phyloP scores from a whole-genome alignment of 2,329 filamentous ascomycete species.

The Alternaria infectoria region DNA sequence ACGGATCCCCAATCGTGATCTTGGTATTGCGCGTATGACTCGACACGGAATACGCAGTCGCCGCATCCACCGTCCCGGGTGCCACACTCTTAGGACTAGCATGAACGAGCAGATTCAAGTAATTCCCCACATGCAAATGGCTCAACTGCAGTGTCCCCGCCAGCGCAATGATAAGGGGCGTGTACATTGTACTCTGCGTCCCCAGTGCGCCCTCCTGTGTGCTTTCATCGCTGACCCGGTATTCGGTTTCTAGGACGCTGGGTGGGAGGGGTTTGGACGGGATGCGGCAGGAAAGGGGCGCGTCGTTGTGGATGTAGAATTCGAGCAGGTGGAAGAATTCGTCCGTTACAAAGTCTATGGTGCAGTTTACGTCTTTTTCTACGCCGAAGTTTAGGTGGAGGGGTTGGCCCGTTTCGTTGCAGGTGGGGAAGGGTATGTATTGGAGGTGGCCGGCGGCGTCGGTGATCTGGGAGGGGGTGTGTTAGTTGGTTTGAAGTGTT shows the following conservation, averaged over 20 bases:
- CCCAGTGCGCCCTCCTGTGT: slow-evolving; percentile 46
- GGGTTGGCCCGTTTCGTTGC: slow-evolving; percentile 83
- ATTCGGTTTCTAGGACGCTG: slow-evolving; percentile 40
- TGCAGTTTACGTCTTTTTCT: slow-evolving; percentile 82
- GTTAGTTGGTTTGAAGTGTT: background rate
- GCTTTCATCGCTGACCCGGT: slow-evolving; percentile 48
- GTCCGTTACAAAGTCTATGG: slow-evolving; percentile 76
- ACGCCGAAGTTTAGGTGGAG: slow-evolving; percentile 87
- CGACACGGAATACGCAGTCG: slow-evolving; percentile 83
- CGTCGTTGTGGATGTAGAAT: slow-evolving; percentile 98
- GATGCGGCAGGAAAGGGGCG: slow-evolving; percentile 87
- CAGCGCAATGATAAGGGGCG: slow-evolving; percentile 86
- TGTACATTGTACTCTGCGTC: slow-evolving; percentile 58
- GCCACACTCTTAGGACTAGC: slow-evolving; percentile 59
- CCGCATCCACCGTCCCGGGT: slow-evolving; percentile 84
- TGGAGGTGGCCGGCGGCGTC: slow-evolving; percentile 80
- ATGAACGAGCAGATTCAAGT: slow-evolving; percentile 87
- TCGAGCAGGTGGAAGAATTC: slow-evolving; percentile 87
- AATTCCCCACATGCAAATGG: slow-evolving; percentile 84
- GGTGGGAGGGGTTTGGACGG: slow-evolving; percentile 72
- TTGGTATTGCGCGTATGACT: slow-evolving; percentile 63
- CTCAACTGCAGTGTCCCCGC: slow-evolving; percentile 86
- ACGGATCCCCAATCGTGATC: slow-evolving; percentile 84
- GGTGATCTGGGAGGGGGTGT: slow-evolving; percentile 61
- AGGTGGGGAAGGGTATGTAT: slow-evolving; percentile 89